Evolutionary conservation across 2,329 filamentous ascomycete genomes (phyloP), one percentile per base, ranked within the genome.

Genomic region (Ophiobolus disseminans): DNA sequence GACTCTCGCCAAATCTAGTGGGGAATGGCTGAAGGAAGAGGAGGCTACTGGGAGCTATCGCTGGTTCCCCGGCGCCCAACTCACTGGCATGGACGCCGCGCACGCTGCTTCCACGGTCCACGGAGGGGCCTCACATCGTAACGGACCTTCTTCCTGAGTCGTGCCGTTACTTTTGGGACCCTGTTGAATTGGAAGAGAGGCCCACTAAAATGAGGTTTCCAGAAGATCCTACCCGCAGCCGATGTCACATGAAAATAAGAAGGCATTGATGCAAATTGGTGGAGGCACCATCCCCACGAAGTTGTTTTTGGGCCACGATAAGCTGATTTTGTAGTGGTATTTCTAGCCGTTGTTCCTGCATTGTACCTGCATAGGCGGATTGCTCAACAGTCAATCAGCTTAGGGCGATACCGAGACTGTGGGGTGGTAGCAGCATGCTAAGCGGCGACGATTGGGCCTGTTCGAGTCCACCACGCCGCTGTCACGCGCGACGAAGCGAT

Each of bases 351-450:
- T 55, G 53, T 59, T 60, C 53, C 49, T 57, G 52, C 49, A 56
- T 52, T 58, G 72, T 74, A 68, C 73, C 73, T 75, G 73, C 73
- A 66, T 73, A 72, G 72, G 72, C 55, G 55, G 57, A 57, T 48
- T 43, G 47, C 53, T 50, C 51, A 49, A 59, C 44, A 51, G 50
- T 57, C 50, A 61, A 63, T 56, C 43, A 53, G 52, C 55, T 32
- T 49, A 49, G 51, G 45, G 36, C 34, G 14, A 43, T 53, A 57
- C 57, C 60, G 58, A 62, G 55, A 61, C 51, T 70, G 67, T 71
- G 69, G 68, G 65, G 60, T 46, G 56, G 55, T 56, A 47, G 52
- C 46, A 40, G 42, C 46, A 50, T 48, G 43, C 50, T 43, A 50
- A 36, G 41, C 50, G 40, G 46, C 40, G 46, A 49, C 55, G 48